Evolutionary conservation across 2,329 filamentous ascomycete genomes (phyloP), one percentile per base, ranked within the genome.

Genomic region (Laburnicola sp.): DNA sequence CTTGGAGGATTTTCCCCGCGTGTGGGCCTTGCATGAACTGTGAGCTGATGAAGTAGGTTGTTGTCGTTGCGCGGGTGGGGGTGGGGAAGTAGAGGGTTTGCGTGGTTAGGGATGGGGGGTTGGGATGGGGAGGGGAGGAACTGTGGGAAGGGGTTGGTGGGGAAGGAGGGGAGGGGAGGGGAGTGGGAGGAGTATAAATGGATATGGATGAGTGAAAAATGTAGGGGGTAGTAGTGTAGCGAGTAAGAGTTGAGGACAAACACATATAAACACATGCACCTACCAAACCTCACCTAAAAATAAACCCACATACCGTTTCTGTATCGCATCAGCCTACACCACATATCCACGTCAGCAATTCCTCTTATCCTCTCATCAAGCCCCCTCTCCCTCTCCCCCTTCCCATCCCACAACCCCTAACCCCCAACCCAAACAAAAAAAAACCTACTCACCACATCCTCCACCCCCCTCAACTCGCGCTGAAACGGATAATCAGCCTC

Each of bases 91-190:
- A 52, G 43, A 77, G 75, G 2, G 58, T 67, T 48, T 76, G 74
- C 1, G 75, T 77, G 2, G 74, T 76, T 3, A 78, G 66, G 16
- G 64, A 69, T 78, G 75, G 44, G 77, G 74, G 4, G 74, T 75
- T 3, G 62, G 65, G 10, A 77, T 68, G 3, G 68, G 73, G 16
- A 68, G 67, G 27, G 77, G 65, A 35, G 74, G 76, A 34, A 10
- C 6, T 22, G 8, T 42, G 26, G n/a, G 22, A 10, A 21, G 22
- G 10, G 22, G 10, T 10, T 10, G 8, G 9, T 23, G 30, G 30
- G n/a, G n/a, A 23, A 11, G 22, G 11, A 44, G 28, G 21, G 10
- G n/a, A 22, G 3, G 68, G 73, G 16, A 68, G 35, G 7, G 10
- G 21, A 38, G 35, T 8, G 21, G 16, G 16, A 22, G 7, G 35